phyloP scores from a whole-genome alignment of 192 early-diverging fungal species.

The Backusella macrospora region DNA sequence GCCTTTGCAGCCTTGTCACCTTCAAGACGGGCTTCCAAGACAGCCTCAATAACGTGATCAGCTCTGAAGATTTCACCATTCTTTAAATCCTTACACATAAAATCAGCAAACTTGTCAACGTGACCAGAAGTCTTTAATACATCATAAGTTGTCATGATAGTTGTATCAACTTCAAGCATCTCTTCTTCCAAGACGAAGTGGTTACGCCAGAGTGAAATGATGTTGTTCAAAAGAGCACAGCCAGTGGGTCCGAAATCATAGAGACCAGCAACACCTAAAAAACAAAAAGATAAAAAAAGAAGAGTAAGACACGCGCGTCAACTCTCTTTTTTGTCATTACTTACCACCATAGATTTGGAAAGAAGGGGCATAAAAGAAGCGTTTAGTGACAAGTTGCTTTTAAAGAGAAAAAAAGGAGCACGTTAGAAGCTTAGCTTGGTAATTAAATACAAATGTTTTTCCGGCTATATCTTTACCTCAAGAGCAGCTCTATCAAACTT shows the following conservation, averaged over 20 bases:
- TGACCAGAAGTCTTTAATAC: constrained; percentile 99
- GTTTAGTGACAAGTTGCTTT: constrained; percentile 74
- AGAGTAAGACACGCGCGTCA: constrained; percentile 20
- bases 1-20: constrained; percentile 75
- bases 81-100: constrained; percentile 94
- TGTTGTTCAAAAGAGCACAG: constrained; percentile 89
- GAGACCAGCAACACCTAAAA: constrained; percentile 87
- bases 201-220: constrained; percentile 88
- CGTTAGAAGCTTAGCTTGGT: neutral
- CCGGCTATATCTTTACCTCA: constrained; percentile 24
- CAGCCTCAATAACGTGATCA: constrained; percentile 95
- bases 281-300: neutral
- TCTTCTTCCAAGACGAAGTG: constrained; percentile 99
- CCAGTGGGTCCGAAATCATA: constrained; percentile 98
- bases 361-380: constrained; percentile 97
- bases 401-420: neutral
- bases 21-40: constrained; percentile 88
- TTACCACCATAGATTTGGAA: constrained; percentile 95
- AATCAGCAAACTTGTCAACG: constrained; percentile 98
- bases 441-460: neutral
- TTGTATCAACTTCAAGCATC: constrained; percentile 99
- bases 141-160: constrained; percentile 94
- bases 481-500: constrained; percentile 41
- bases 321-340: neutral
- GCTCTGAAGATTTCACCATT: constrained; percentile 95